A percentile compares a stretch with the other conserved stretches of the same genome.
Evolutionary conservation across 2,329 filamentous ascomycete genomes (phyloP).

Genomic region (Aotearoamyces nothofagi): DNA sequence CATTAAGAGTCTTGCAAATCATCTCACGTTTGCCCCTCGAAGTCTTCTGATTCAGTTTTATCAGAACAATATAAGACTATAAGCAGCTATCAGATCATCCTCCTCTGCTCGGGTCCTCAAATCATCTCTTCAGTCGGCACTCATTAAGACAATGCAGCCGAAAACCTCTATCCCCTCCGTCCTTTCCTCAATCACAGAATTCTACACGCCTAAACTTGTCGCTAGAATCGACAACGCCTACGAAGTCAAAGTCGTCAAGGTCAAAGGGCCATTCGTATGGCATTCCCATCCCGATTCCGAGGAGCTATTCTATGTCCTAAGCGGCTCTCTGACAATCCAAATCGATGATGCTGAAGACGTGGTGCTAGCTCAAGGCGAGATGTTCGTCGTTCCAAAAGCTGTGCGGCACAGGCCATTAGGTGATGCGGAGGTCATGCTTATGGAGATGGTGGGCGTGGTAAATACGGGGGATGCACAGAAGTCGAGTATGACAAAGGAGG

Average conservation of each 20-base stretch:
- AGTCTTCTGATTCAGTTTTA: no score
- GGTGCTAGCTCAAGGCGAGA: constrained; percentile 18
- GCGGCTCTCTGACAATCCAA: constrained; percentile 21
- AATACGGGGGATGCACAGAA: no score
- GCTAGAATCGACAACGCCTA: constrained; percentile 20
- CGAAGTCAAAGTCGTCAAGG: constrained; percentile 25
- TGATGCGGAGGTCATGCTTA: constrained; percentile 23
- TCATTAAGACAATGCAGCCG: no score
- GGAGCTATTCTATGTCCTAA: constrained; percentile 25
- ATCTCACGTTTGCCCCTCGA: no score
- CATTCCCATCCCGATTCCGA: constrained; percentile 26
- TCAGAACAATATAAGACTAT: no score
- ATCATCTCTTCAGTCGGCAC: no score
- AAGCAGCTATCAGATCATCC: no score
- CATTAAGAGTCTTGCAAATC: no score
- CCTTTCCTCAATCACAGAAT: constrained; percentile 16
- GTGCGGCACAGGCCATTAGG: constrained; percentile 23
- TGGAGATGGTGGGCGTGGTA: constrained; percentile 21
- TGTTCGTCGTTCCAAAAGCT: constrained; percentile 22
- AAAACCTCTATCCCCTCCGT: constrained; percentile 13
- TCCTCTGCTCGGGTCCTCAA: no score
- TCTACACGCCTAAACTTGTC: constrained; percentile 20
- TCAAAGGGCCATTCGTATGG: constrained; percentile 25
- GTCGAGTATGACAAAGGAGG: no score
- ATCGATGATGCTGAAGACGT: constrained; percentile 17